These are phyloP conservation scores for Cenococcum geophilum DNA, from an alignment of 495 filamentous ascomycete species.

Conservation along the genomic window DNA sequence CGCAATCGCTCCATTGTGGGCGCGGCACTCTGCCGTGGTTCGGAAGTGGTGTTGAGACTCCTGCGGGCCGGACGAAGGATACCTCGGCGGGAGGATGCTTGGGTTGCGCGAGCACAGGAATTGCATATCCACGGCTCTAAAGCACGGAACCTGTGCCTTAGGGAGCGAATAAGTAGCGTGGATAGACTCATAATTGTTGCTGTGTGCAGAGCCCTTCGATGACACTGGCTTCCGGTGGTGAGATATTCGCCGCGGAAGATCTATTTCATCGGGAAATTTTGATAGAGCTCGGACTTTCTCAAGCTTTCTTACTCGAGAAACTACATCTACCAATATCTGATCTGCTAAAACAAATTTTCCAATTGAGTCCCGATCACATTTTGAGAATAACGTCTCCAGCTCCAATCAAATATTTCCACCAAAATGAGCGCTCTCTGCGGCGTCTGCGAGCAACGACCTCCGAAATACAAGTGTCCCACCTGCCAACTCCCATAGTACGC, in stretches of 20 bases:
- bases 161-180: conserved; percentile 12
- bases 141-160: neutral
- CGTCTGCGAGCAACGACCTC: conserved; percentile 32
- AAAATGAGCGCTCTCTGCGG: conserved; percentile 27
- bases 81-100: conserved; percentile 1
- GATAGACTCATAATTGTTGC: neutral
- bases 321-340: neutral
- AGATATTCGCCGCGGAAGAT: conserved; percentile 20
- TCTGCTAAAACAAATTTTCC: too few species aligned
- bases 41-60: conserved; percentile 30
- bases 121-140: conserved; percentile 26
- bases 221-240: neutral
- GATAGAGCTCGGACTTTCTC: neutral
- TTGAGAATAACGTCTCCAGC: too few species aligned
- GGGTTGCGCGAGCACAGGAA: conserved; percentile 15
- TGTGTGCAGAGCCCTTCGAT: neutral
- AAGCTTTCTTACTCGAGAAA: neutral
- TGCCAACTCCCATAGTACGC: conserved; percentile 39
- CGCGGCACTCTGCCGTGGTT: conserved; percentile 28
- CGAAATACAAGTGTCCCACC: conserved; percentile 41
- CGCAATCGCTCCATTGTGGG: conserved; percentile 52
- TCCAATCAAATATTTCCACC: neutral
- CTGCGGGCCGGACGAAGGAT: conserved; percentile 10
- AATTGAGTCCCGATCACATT: too few species aligned
- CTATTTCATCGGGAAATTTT: conserved; percentile 17